Evolutionary conservation across 1,284 basidiomycete species (phyloP), one percentile per base, ranked within the genome.

Genomic region (Leccinum fuscescens): DNA sequence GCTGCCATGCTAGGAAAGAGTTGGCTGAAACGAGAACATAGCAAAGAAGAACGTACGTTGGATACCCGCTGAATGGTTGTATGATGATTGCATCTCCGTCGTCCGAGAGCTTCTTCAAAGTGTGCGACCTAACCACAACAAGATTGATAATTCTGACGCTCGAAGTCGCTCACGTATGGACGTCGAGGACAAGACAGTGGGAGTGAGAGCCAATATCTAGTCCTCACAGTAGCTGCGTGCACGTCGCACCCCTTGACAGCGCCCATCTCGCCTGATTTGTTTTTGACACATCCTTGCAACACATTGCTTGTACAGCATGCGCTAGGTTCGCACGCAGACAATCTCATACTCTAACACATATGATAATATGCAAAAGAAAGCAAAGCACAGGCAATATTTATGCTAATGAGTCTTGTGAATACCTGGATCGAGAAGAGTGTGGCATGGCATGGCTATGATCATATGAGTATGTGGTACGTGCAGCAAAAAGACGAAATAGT

Each of bases 261-360:
- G 72, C 72, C 57, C 70, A 65, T 68, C n/a, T n/a, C n/a, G n/a
- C n/a, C n/a, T 68, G 56, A 46, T 49, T 60, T 17, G 67, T 37
- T 37, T 33, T 22, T 6, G 46, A 48, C 46, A 48, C 46, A 48
- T 46, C 15, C 17, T 22, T 17, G 42, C 42, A 17, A 44, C 44
- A 46, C 44, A 46, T 48, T 22, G 46, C 37, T 39, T 37, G n/a
- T n/a, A n/a, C n/a, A n/a, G n/a, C n/a, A n/a, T n/a, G n/a, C n/a
- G n/a, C n/a, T 22, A 39, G 12, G 51, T 46, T 56, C 31, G 49
- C 29, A 58, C 56, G 64, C n/a, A n/a, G n/a, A n/a, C n/a, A n/a
- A n/a, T n/a, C n/a, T n/a, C n/a, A n/a, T n/a, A n/a, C 46, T 76
- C 75, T 80, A 81, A 69, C 37, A 39, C 35, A 76, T n/a, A n/a